These are phyloP conservation scores for Camelina hispida DNA, from an alignment of 345 rosid species.

Conservation along the genomic window DNA sequence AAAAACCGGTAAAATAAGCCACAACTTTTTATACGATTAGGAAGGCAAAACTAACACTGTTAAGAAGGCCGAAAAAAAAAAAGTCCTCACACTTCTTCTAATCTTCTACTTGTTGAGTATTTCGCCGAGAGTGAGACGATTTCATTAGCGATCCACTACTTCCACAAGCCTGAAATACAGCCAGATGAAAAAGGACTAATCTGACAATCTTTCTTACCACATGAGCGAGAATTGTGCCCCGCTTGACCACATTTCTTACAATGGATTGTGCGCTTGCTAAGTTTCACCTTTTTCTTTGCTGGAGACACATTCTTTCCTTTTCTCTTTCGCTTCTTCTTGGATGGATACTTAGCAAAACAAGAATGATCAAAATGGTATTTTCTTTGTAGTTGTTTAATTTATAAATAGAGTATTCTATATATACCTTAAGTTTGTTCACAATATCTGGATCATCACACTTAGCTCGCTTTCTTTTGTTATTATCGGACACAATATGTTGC, in stretches of 20 bases:
- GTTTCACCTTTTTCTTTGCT: not conserved
- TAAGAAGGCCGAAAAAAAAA: not conserved
- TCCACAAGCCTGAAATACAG: not conserved
- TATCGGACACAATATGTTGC: not conserved
- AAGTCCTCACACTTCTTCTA: not conserved
- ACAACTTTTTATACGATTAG: not conserved
- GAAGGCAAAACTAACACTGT: too few species aligned
- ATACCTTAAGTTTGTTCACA: not conserved
- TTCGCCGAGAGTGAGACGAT: not conserved
- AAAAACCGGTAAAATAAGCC: too few species aligned
- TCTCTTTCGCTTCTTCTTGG: not conserved
- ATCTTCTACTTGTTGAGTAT: not conserved
- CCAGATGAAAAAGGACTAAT: not conserved
- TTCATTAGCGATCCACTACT: not conserved
- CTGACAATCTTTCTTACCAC: not conserved
- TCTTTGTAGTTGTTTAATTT: too few species aligned
- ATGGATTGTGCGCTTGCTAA: not conserved
- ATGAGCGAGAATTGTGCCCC: not conserved
- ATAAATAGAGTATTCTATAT: too few species aligned
- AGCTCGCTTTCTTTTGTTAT: not conserved
- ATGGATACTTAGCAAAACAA: not conserved
- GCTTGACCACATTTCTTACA: conserved; percentile 7
- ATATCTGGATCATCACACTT: not conserved
- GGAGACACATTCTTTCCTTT: not conserved
- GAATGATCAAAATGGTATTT: not conserved